phyloP scores from a whole-genome alignment of 1,139 yeast genomes.

The Geotrichum cucujoidarum region DNA sequence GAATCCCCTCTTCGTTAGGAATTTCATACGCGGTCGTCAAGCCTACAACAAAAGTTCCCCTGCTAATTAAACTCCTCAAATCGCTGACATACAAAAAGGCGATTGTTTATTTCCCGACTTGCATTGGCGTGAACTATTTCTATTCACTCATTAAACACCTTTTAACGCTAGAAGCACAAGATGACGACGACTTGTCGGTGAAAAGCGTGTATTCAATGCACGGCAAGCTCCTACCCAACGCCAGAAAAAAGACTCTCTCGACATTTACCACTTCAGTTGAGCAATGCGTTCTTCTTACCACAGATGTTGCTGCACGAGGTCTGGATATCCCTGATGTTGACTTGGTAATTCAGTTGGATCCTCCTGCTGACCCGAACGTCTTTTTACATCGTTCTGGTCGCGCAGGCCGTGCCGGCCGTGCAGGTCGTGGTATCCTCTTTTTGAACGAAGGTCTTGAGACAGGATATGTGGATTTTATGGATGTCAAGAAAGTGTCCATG shows the following conservation, averaged over 20 bases:
- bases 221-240: conserved; percentile 73
- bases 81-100: conserved; percentile 58
- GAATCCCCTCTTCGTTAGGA: conserved; percentile 59
- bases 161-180: conserved; percentile 30
- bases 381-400: conserved; percentile 89
- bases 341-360: conserved; percentile 78
- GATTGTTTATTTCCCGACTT: conserved; percentile 89
- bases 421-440: conserved; percentile 73
- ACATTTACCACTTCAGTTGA: conserved; percentile 47
- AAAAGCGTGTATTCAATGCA: conserved; percentile 44
- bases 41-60: conserved; percentile 57
- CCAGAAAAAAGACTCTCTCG: conserved; percentile 66
- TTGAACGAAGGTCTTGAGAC: conserved; percentile 71
- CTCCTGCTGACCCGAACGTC: conserved; percentile 86
- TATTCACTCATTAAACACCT: conserved; percentile 51
- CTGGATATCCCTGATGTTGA: conserved; percentile 91
- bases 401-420: conserved; percentile 84
- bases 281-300: conserved; percentile 57
- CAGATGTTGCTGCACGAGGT: conserved; percentile 76
- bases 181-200: conserved; percentile 5
- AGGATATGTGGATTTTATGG: conserved; percentile 75
- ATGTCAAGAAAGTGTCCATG: conserved; percentile 62
- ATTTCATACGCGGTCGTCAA: conserved; percentile 58
- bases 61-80: conserved; percentile 51
- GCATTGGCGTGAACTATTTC: conserved; percentile 73